These are phyloP conservation scores for Ramaria rubella DNA, from an alignment of 768 basidiomycete genomes.

Conservation along the genomic window DNA sequence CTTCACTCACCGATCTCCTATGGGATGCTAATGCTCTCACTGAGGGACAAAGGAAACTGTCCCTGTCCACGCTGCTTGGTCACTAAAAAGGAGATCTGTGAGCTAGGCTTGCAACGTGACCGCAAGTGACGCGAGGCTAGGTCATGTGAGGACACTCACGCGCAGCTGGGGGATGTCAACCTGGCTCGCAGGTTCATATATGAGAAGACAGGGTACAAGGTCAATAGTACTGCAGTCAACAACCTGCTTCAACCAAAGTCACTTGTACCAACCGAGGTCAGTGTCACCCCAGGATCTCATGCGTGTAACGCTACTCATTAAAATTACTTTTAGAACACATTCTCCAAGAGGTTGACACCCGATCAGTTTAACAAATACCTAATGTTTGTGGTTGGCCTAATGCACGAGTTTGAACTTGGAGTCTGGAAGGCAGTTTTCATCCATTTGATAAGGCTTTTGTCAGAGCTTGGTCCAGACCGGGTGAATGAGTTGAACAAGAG, in stretches of 20 bases:
- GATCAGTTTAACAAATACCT: no score
- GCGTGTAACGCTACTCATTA: no score
- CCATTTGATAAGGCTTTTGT: slow-evolving; percentile 31
- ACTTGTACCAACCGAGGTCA: slow-evolving; percentile 26
- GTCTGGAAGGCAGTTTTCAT: slow-evolving; percentile 31
- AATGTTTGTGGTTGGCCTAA: slow-evolving; percentile 28
- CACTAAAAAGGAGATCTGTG: slow-evolving; percentile 22
- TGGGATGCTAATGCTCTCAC: slow-evolving; percentile 32
- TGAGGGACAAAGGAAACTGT: slow-evolving; percentile 33
- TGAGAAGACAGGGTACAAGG: background rate
- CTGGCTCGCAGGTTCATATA: slow-evolving; percentile 23
- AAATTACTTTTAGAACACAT: no score
- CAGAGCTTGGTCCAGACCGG: slow-evolving; percentile 15
- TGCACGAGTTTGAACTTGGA: slow-evolving; percentile 39
- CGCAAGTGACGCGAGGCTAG: background rate
- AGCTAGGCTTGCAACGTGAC: slow-evolving; percentile 24
- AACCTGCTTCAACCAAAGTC: slow-evolving; percentile 22
- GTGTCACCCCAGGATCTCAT: no score
- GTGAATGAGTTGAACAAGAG: slow-evolving; percentile 21
- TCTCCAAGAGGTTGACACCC: no score
- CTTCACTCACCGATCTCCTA: background rate
- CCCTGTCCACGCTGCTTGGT: slow-evolving; percentile 36
- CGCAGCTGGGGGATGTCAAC: slow-evolving; percentile 9
- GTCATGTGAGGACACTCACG: slow-evolving; percentile 13
- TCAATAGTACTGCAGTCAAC: slow-evolving; percentile 20